Base-by-base conservation (phyloP, 2,329 filamentous ascomycete species). In the Cryphonectria nitschkei region DNA sequence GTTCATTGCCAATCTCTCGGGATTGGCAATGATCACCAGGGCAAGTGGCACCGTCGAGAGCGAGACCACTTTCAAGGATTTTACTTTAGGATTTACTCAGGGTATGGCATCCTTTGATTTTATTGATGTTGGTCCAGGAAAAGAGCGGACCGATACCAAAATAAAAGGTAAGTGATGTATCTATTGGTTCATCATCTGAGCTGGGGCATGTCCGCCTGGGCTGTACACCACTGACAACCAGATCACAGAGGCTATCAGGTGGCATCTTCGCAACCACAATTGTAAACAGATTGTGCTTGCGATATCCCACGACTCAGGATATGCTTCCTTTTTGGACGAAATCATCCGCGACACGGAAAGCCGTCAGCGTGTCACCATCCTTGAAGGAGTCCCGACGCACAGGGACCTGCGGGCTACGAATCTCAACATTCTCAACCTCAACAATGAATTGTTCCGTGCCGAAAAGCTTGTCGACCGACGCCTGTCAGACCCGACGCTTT, bases 201-300 rank as follows among this genome's bases (percentile, higher is more conserved):
- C 43, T 32, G 34, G 56, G 29, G 61, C 61, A 41, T 41, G 11
- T 39, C 26, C 41, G 61, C 37, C 16, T 4, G 37, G 61, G n/a
- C n/a, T 39, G 11, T 8, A 8, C 41, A 52, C 62, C 39, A 69
- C 68, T 75, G 67, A 75, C 63, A 72, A 72, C 72, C 71, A 74
- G 37, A 32, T 0, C 37, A 6, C 73, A 88, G 87, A 88, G 77
- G 81, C 79, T 29, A 81, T 86, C 11, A 80, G 82, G 63, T 90
- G 87, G 84, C 84, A 91, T 77, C 79, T 91, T 63, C 82, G 83
- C 74, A 90, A 90, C 72, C 79, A 83, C 73, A 90, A 89, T 76
- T 91, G 89, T 81, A 88, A 85, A 75, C 85, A 89, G 74, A 82
- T 91, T 64, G 78, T 90, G 46, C 81, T 91, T 50, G 89, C 89